These are phyloP conservation scores for Xylaria sp. DNA, from an alignment of 2,329 filamentous ascomycete species.

Conservation along the genomic window DNA sequence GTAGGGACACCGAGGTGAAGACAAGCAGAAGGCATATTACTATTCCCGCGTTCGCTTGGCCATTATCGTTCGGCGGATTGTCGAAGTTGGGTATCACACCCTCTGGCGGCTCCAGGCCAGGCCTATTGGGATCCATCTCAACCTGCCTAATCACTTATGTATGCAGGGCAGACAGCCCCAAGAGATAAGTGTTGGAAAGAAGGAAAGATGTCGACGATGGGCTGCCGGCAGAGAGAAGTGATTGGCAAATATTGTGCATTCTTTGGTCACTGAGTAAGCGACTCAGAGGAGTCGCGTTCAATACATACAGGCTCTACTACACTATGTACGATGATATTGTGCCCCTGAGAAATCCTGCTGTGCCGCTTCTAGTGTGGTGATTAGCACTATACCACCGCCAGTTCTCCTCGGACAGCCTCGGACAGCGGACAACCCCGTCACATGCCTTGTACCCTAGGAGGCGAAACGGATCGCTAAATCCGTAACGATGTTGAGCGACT, in stretches of 20 bases:
- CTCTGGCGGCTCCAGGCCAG: background rate
- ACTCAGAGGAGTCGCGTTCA: background rate
- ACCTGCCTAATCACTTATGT: background rate
- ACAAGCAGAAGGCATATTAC: background rate
- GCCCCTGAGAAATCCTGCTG: background rate
- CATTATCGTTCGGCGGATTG: background rate
- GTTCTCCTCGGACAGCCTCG: background rate
- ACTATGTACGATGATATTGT: background rate
- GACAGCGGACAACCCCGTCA: background rate
- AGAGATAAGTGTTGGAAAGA: background rate
- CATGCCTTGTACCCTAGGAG: background rate
- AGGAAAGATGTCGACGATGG: background rate
- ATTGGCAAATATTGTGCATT: background rate
- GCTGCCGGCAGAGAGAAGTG: background rate
- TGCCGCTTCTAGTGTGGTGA: background rate
- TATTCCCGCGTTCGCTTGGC: slow-evolving; percentile 2
- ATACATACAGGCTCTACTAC: background rate
- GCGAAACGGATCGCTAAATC: background rate
- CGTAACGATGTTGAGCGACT: background rate
- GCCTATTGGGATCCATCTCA: slow-evolving; percentile 1
- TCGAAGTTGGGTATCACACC: background rate
- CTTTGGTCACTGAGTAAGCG: background rate
- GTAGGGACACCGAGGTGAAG: background rate
- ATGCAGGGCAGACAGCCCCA: too few species aligned
- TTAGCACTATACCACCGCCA: too few species aligned